Evolutionary conservation across 768 basidiomycete genomes (phyloP).

Genomic region (Termitomyces sp.): DNA sequence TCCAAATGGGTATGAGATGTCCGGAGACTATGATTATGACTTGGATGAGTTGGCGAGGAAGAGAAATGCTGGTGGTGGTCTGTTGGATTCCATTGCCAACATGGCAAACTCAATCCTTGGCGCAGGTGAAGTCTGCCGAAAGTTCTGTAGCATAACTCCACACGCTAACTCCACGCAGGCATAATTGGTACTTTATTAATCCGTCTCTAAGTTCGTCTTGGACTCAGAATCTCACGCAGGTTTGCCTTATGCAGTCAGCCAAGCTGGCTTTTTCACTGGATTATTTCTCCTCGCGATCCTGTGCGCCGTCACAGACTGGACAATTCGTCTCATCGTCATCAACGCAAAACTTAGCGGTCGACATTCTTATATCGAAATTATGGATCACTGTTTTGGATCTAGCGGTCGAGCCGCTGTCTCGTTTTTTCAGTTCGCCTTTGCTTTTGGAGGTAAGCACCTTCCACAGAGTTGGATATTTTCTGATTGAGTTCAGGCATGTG

Average conservation of each 20-base stretch:
- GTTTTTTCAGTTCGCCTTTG: conserved; percentile 96
- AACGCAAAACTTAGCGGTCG: conserved; percentile 95
- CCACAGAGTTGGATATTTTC: not conserved
- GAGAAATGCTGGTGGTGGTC: conserved; percentile 60
- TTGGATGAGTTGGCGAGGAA: conserved; percentile 70
- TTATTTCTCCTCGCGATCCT: conserved; percentile 75
- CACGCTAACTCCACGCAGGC: conserved; percentile 11
- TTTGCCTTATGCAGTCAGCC: conserved; percentile 88
- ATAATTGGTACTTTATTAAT: conserved; percentile 17
- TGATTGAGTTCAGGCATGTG: conserved; percentile 72
- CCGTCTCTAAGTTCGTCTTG: not conserved
- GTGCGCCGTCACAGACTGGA: conserved; percentile 92
- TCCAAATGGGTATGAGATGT: conserved; percentile 28
- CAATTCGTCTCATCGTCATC: conserved; percentile 90
- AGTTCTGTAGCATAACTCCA: conserved; percentile 11
- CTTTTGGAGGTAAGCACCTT: conserved; percentile 74
- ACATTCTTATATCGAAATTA: conserved; percentile 89
- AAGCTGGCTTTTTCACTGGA: conserved; percentile 92
- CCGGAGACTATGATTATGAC: conserved; percentile 41
- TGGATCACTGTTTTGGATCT: conserved; percentile 88
- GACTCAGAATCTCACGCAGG: conserved; percentile 37
- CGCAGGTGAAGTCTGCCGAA: conserved; percentile 53
- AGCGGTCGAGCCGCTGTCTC: conserved; percentile 93
- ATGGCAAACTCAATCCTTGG: conserved; percentile 97
- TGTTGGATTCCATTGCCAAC: conserved; percentile 79